phyloP scores from a whole-genome alignment of 2,329 filamentous ascomycete genomes.

The Aspergillus sp. region DNA sequence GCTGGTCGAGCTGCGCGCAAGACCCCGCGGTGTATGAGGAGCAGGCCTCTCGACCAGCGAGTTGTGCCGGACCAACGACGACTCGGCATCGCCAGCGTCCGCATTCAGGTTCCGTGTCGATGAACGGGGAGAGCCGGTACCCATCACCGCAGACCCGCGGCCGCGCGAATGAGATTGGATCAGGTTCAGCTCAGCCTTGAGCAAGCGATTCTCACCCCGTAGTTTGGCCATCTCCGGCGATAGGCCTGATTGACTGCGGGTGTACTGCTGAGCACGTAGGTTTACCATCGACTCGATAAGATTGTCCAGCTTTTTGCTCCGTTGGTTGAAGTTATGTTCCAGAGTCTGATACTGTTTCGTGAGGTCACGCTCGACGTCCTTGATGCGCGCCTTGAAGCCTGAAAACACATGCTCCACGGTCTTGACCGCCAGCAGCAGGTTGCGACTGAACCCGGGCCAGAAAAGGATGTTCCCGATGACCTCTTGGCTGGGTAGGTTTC shows the following conservation, averaged over 20 bases:
- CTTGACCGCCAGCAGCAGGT: slow-evolving; percentile 81
- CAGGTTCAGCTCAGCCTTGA: slow-evolving; percentile 64
- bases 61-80: slow-evolving; percentile 55
- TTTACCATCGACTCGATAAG: slow-evolving; percentile 77
- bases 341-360: slow-evolving; percentile 85
- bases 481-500: slow-evolving; percentile 80
- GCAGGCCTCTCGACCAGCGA: slow-evolving; percentile 48
- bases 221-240: slow-evolving; percentile 58
- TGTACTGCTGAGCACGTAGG: slow-evolving; percentile 39
- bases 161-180: slow-evolving; percentile 63
- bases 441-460: slow-evolving; percentile 79
- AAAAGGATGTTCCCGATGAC: slow-evolving; percentile 77
- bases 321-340: slow-evolving; percentile 74
- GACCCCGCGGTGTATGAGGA: slow-evolving; percentile 25
- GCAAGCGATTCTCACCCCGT: slow-evolving; percentile 57
- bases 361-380: slow-evolving; percentile 82
- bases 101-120: slow-evolving; percentile 18
- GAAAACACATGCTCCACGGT: slow-evolving; percentile 77
- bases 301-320: slow-evolving; percentile 81
- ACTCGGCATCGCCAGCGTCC: slow-evolving; percentile 27
- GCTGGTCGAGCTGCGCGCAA: slow-evolving; percentile 29
- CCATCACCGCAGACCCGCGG: slow-evolving; percentile 40
- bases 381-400: slow-evolving; percentile 75
- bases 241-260: slow-evolving; percentile 27
- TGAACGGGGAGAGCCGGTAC: slow-evolving; percentile 33